Evolutionary conservation across 306 rosid genomes (phyloP).

Genomic region (Purshia tridentata): DNA sequence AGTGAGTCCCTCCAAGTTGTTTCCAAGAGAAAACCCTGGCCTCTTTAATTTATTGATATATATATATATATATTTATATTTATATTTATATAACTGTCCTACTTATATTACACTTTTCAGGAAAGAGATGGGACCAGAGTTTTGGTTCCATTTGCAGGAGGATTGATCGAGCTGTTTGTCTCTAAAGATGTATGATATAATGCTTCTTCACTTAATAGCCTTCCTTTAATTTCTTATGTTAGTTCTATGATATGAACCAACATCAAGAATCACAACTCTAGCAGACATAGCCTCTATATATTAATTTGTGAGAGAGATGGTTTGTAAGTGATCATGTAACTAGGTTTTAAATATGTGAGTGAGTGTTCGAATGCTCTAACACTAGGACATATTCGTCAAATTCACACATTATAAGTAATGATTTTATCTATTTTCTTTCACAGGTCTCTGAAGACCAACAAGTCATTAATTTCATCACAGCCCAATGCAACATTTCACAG

Average conservation of each 20-base stretch:
- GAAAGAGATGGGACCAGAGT: constrained; percentile 73
- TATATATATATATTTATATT: neutral
- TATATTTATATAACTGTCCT: neutral
- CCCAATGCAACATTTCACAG: constrained; percentile 46
- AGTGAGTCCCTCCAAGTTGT: constrained; percentile 34
- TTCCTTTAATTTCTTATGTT: neutral
- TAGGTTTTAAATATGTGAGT: too few relatives aligned
- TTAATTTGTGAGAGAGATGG: too few relatives aligned
- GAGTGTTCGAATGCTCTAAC: too few relatives aligned
- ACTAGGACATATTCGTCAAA: neutral
- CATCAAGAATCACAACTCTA: too few relatives aligned
- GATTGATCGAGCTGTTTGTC: constrained; percentile 72
- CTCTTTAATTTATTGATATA: neutral
- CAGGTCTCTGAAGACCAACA: constrained; percentile 77
- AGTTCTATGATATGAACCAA: neutral
- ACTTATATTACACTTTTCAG: constrained; percentile 31
- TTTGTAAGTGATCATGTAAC: neutral
- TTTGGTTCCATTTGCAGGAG: constrained; percentile 74
- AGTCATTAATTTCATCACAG: constrained; percentile 58
- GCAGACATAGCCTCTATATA: too few relatives aligned
- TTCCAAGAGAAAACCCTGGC: too few relatives aligned
- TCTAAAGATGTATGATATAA: constrained; percentile 52
- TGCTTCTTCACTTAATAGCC: neutral
- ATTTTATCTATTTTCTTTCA: neutral
- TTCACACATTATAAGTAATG: neutral